Evolutionary conservation across 768 basidiomycete species (phyloP).

Genomic region (Podaxis rugospora): DNA sequence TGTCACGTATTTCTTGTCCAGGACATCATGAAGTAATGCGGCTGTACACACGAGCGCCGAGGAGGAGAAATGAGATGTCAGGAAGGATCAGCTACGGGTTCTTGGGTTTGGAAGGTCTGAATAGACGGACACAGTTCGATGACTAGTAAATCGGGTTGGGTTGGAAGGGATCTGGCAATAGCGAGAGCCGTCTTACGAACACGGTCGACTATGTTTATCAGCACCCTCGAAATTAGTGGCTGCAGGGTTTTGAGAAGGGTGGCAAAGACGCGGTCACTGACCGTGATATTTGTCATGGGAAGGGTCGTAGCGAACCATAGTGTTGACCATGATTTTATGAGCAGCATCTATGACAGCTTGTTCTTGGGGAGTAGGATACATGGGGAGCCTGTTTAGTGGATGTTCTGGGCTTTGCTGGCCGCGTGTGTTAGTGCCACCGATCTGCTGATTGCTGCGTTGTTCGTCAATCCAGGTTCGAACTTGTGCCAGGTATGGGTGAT

Average conservation of each 20-base stretch:
- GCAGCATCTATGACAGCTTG: conserved; percentile 49
- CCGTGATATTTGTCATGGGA: conserved; percentile 81
- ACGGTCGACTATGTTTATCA: conserved; percentile 56
- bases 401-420: not conserved
- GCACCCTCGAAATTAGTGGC: conserved; percentile 6
- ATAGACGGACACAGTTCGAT: conserved; percentile 57
- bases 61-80: not conserved
- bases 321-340: conserved; percentile 65
- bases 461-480: not conserved
- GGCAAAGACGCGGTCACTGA: conserved; percentile 25
- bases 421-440: not conserved
- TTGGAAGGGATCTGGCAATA: conserved; percentile 49
- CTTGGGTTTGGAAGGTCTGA: not conserved
- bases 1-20: conserved; percentile 82
- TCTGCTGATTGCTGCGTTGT: not conserved
- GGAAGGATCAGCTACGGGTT: not conserved
- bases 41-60: conserved; percentile 31
- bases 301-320: conserved; percentile 75
- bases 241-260: conserved; percentile 1
- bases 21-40: conserved; percentile 84
- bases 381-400: conserved; percentile 2
- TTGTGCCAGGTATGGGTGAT: not conserved
- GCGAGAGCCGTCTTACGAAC: conserved; percentile 74
- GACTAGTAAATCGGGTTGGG: conserved; percentile 62
- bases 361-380: conserved; percentile 55